Base-by-base conservation (phyloP, 1,139 yeast species). In the Sugiyamaella paludigena region DNA sequence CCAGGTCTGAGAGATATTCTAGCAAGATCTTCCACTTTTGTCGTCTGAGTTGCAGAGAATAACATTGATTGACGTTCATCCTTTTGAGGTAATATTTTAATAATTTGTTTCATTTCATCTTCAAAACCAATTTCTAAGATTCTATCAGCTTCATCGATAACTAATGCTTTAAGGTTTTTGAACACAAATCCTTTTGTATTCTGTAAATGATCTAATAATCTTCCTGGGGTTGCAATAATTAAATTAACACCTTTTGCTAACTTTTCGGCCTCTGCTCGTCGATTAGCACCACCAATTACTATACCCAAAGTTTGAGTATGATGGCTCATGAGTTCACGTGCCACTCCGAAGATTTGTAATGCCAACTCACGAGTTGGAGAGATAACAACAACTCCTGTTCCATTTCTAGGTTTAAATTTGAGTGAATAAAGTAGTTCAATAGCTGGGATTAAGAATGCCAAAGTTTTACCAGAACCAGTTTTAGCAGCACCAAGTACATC, bases 401-500 rank as follows among this genome's bases (percentile, higher is more conserved):
- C 96, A 63, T 87, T 87, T 70, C 95, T 78, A 45, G 96, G 96
- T 71, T 87, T 88, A 75, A 87, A 88, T 66, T 84, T 86, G 62
- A 92, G 78, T 13, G 95, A 84, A 66, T 91, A 87, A 51, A 92
- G 75, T 73, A 89, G 74, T 71, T 92, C 98, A 55, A 94, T 83
- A 39, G 98, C 97, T 9, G 99, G 99, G 52, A 92, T 78, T 61
- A 94, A 75, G 63, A 94, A 92, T 5, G 99, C 98, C 56, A 94
- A 75, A 0, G 98, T 92, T 72, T 92, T 92, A 67, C 98, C 98
- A 1, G 97, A 89, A 41, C 98, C 98, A 1, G 98, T 92, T 72
- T 92, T 91, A 49, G 98, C 98, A 46, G 98, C 97, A 58, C 97
- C 98, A 50, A 91, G 77, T 26, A 91, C 97, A 71, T 91, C 98